Evolutionary conservation across 2,329 filamentous ascomycete species (phyloP), one percentile per base, ranked within the genome.

Genomic region (Coniochaeta pulveracea): DNA sequence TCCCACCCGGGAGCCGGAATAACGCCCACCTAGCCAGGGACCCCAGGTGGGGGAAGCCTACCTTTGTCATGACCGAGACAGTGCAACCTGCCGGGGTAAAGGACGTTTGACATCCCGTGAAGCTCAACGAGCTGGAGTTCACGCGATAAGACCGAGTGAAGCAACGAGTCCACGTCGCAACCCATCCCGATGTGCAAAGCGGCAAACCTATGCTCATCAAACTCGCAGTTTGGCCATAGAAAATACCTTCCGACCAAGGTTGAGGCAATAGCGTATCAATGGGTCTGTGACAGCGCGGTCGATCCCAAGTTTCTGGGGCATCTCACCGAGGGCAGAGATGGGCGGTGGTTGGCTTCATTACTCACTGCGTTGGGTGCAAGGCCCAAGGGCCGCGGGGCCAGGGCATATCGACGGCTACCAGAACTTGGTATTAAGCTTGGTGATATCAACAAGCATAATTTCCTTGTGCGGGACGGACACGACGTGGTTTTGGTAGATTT

Each of bases 371-470:
- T n/a, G 15, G 33, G 11, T 51, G 6, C 33, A 43, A 19, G 44
- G 29, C n/a, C 39, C 45, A 15, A 45, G 45, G 15, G 19, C 43
- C 3, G 50, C 53, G 9, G 51, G 44, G 37, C 44, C 45, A 10
- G 34, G 33, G 10, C 51, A 56, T 36, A 35, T 55, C 9, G 42
- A 37, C n/a, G 40, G 40, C 10, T 56, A 51, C 30, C 46, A 47
- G 19, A 34, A 42, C 44, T 56, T 10, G 51, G 48, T 5, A 54
- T 56, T 26, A 46, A 50, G 32, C 50, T 45, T 24, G 51, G 52
- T 10, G 53, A 56, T 19, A 50, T 52, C 40, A 55, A 55, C 43
- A 56, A 48, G 38, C 42, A 50, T 35, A 56, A 56, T 33, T 54
- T 56, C 28, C 40, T 55, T 9, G 46, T 56, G 17, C 41, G 43